Evolutionary conservation across 768 basidiomycete species (phyloP), one percentile per base, ranked within the genome.

Genomic region (Psilocybe azurescens): DNA sequence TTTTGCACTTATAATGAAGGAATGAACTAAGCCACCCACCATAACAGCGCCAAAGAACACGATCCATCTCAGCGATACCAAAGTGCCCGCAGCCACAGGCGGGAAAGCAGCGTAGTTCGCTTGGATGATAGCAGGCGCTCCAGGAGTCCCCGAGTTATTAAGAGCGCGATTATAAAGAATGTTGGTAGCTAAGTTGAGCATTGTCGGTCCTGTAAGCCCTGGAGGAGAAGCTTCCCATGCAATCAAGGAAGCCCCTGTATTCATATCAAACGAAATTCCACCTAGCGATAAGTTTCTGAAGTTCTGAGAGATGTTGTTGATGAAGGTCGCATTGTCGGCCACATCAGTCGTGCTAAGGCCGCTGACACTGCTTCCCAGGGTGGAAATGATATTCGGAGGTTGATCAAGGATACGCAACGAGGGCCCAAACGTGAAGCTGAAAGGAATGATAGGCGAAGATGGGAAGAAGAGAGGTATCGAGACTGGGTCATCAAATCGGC

Each of bases 211-310:
- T 13, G 79, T 81, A 9, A 85, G 65, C 1, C 87, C 86, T 5
- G 89, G 87, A 7, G 87, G 77, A 1, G 79, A 74, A 2, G 86
- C 88, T 71, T 93, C 88, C 89, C 90, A 93, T 20, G 92, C 90
- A 39, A 93, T 67, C 49, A 92, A 68, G 0, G 88, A 75, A 10
- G 81, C 71, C 1, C 83, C 81, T 0, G 83, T 81, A 39, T 78
- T 64, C 9, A 75, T 46, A 58, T 92, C 81, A 13, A 92, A 69
- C 0, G 91, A 92, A 30, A 93, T 73, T 38, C 92, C 92, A 33
- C 92, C 92, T n/a, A 87, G 68, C 0, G 84, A 76, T 14, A 90
- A 71, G 60, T 87, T 84, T 24, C 74, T 75, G 71, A 83, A 88
- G 53, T 86, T 75, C 51, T 80, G 75, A 30, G 78, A 64, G 58